phyloP scores from a whole-genome alignment of 495 filamentous ascomycete genomes.

The Talaromyces adpressus region DNA sequence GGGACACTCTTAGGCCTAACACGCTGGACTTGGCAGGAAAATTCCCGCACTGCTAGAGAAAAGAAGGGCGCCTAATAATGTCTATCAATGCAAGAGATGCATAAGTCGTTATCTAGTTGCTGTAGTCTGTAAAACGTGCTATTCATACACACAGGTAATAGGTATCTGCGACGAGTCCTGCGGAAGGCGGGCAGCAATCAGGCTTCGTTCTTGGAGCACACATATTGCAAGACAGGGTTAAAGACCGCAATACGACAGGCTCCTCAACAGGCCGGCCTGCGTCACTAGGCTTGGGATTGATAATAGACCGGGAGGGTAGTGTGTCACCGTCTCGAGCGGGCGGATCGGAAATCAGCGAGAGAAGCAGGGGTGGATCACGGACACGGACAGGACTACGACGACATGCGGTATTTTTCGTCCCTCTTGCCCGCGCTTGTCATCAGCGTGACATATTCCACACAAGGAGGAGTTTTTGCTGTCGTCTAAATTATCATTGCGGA shows the following conservation, averaged over 20 bases:
- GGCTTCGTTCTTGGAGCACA: constrained; percentile 10
- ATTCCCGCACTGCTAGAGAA: constrained; percentile 1
- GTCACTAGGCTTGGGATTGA: background rate
- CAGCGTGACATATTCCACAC: background rate
- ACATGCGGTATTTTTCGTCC: constrained; percentile 1
- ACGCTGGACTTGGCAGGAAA: constrained; percentile 3
- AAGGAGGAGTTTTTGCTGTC: too few species aligned
- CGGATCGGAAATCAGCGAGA: constrained; percentile 3
- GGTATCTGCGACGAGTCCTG: background rate
- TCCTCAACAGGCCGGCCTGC: background rate
- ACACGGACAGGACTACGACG: background rate
- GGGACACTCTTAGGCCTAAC: background rate
- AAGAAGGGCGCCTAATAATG: background rate
- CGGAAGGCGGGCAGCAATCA: background rate
- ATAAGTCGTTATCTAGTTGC: background rate
- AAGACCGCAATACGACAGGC: too few species aligned
- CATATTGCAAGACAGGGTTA: background rate
- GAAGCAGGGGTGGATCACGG: background rate
- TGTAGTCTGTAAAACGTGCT: too few species aligned
- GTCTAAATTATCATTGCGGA: too few species aligned
- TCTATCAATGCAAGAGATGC: background rate
- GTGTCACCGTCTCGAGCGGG: background rate
- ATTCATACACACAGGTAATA: background rate
- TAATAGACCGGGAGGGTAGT: background rate
- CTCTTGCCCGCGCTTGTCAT: background rate